phyloP scores from a whole-genome alignment of 306 rosid genomes.

The Castanopsis chinensis region DNA sequence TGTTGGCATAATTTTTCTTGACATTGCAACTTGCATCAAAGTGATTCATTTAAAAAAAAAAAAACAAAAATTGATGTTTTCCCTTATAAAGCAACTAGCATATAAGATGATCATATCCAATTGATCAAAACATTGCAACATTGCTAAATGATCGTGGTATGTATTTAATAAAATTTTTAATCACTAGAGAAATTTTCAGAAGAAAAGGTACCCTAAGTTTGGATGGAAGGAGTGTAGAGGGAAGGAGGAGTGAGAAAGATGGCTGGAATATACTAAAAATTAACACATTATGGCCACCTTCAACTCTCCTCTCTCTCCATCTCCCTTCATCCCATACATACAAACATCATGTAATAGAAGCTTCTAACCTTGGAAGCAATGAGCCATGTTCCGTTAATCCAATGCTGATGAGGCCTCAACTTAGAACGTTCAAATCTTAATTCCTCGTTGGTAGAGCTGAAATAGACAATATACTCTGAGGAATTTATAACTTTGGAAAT shows the following conservation, averaged over 20 bases:
- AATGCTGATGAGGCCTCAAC: conserved; percentile 49
- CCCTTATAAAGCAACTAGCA: not conserved
- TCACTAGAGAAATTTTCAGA: not conserved
- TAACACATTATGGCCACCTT: too few relatives aligned
- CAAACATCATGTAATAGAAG: not conserved
- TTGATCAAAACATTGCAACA: not conserved
- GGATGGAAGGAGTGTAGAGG: too few relatives aligned
- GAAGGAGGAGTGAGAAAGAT: too few relatives aligned
- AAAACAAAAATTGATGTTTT: too few relatives aligned
- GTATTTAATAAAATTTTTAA: too few relatives aligned
- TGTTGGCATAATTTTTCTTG: too few relatives aligned
- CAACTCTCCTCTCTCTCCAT: too few relatives aligned
- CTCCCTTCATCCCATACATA: too few relatives aligned
- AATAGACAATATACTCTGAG: conserved; percentile 34
- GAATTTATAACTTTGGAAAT: conserved; percentile 24
- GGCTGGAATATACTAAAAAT: too few relatives aligned
- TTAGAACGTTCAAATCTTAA: conserved; percentile 23
- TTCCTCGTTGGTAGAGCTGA: conserved; percentile 27
- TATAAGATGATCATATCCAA: not conserved
- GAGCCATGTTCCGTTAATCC: conserved; percentile 45
- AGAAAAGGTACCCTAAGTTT: not conserved
- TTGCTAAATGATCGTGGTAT: not conserved
- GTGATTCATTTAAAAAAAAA: too few relatives aligned
- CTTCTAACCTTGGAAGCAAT: conserved; percentile 32
- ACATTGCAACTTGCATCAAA: too few relatives aligned